Evolutionary conservation across 2,329 filamentous ascomycete species (phyloP).

Genomic region (Emydomyces testavorans): DNA sequence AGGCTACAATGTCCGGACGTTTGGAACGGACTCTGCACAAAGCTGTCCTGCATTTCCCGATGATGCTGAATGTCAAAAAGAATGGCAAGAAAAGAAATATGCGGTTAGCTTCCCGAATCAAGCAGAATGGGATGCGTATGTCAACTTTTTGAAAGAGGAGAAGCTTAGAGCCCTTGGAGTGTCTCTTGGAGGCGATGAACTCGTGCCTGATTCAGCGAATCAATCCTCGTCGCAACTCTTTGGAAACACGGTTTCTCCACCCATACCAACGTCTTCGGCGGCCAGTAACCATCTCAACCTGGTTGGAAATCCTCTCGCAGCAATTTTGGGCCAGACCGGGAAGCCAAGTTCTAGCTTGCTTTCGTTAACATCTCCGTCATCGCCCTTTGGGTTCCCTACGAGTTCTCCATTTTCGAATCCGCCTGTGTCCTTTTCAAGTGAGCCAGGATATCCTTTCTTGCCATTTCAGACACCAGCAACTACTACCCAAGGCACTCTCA

Average conservation of each 20-base stretch:
- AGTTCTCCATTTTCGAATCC: conserved; percentile 25
- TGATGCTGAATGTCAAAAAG: conserved; percentile 27
- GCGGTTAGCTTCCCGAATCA: conserved; percentile 36
- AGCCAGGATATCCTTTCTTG: conserved; percentile 57
- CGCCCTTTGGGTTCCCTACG: conserved; percentile 48
- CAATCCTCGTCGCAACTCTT: conserved; percentile 62
- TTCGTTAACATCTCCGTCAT: conserved; percentile 60
- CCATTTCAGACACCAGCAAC: conserved; percentile 50
- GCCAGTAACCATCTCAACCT: conserved; percentile 54
- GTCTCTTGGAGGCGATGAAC: conserved; percentile 63
- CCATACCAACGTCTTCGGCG: conserved; percentile 66
- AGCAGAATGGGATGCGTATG: conserved; percentile 63
- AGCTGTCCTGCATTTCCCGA: conserved; percentile 37
- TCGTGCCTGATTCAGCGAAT: conserved; percentile 48
- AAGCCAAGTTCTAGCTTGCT: conserved; percentile 43
- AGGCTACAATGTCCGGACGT: conserved; percentile 35
- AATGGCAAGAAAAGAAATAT: conserved; percentile 25
- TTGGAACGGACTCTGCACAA: conserved; percentile 28
- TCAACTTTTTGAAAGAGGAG: conserved; percentile 72
- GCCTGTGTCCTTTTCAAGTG: conserved; percentile 43
- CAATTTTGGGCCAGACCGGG: conserved; percentile 48
- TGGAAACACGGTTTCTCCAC: conserved; percentile 69
- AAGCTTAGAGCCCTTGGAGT: conserved; percentile 89
- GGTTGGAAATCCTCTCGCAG: conserved; percentile 52
- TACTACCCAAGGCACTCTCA: conserved; percentile 35